Evolutionary conservation across 139 green algal genomes (phyloP).

Genomic region (Haematococcus sp.): DNA sequence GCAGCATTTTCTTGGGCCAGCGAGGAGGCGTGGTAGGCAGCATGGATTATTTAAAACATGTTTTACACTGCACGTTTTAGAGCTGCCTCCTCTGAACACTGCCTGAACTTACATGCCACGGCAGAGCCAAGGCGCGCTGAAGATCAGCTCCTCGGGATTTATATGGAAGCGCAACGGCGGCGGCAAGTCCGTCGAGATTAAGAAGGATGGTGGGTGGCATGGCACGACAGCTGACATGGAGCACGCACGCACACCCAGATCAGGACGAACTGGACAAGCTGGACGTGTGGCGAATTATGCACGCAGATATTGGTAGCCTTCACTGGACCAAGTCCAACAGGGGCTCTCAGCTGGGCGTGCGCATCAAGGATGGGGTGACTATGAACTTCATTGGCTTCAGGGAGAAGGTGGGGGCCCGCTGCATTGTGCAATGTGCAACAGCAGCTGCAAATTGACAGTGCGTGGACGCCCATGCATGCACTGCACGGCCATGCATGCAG

Average conservation of each 20-base stretch:
- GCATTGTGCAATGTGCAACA: slow-evolving; percentile 6
- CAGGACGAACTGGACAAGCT: neutral
- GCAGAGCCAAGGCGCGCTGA: slow-evolving; percentile 50
- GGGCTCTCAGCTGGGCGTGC: slow-evolving; percentile 64
- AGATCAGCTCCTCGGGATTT: slow-evolving; percentile 37
- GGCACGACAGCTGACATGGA: no score
- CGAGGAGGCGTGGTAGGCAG: slow-evolving; percentile 21
- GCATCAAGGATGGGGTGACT: slow-evolving; percentile 28
- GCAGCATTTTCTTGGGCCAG: slow-evolving; percentile 19
- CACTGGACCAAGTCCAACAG: slow-evolving; percentile 56
- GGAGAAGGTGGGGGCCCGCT: slow-evolving; percentile 45
- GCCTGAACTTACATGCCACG: neutral
- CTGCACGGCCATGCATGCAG: no score
- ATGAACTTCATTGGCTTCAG: slow-evolving; percentile 77
- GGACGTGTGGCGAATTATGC: no score
- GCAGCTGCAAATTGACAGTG: no score
- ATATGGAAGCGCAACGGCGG: slow-evolving; percentile 47
- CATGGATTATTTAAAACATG: no score
- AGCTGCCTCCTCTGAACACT: neutral
- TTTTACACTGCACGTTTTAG: no score
- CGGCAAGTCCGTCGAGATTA: slow-evolving; percentile 51
- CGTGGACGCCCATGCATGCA: no score
- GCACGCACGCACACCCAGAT: neutral
- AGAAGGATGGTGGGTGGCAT: slow-evolving; percentile 33
- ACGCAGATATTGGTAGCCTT: slow-evolving; percentile 68